A percentile compares a stretch with the other conserved stretches of the same genome.
Evolutionary conservation across 495 filamentous ascomycete species (phyloP).

Genomic region (Cryomyces antarcticus): DNA sequence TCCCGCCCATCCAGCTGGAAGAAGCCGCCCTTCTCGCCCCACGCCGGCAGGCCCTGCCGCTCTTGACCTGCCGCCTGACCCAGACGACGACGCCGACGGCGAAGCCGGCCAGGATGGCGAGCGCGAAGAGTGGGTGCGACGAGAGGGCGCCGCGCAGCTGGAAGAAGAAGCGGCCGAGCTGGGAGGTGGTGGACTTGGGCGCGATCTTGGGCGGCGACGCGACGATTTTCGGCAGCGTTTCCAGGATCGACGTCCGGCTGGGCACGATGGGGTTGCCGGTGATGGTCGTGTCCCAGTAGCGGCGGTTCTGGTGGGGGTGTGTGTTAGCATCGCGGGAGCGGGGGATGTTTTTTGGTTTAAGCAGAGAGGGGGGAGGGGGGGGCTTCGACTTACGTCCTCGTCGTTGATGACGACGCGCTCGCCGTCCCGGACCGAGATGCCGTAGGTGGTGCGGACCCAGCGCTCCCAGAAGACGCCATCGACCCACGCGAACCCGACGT

Average conservation of each 20-base stretch:
- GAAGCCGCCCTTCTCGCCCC: no score
- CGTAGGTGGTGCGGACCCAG: conserved; percentile 87
- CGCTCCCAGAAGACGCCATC: conserved; percentile 95
- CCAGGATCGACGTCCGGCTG: conserved; percentile 82
- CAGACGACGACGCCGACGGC: no score
- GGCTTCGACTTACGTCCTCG: conserved; percentile 55
- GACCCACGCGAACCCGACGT: conserved; percentile 94
- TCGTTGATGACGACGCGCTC: conserved; percentile 94
- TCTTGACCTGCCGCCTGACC: no score
- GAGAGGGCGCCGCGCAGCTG: conserved; percentile 43
- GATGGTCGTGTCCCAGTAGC: conserved; percentile 86
- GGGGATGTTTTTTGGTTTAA: background rate
- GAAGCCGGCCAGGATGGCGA: conserved; percentile 38
- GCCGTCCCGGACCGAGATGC: conserved; percentile 64
- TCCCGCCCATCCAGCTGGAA: no score
- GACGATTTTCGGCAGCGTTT: conserved; percentile 68
- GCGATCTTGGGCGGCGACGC: conserved; percentile 55
- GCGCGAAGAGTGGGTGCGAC: conserved; percentile 51
- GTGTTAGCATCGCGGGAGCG: background rate
- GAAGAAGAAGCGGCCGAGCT: conserved; percentile 61
- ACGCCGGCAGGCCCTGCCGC: no score
- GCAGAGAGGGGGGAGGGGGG: background rate
- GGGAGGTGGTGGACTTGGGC: conserved; percentile 67
- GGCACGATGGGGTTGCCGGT: conserved; percentile 75
- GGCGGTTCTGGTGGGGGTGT: conserved; percentile 41